Evolutionary conservation across 345 rosid genomes (phyloP).

Genomic region (Leavenworthia alabamica): DNA sequence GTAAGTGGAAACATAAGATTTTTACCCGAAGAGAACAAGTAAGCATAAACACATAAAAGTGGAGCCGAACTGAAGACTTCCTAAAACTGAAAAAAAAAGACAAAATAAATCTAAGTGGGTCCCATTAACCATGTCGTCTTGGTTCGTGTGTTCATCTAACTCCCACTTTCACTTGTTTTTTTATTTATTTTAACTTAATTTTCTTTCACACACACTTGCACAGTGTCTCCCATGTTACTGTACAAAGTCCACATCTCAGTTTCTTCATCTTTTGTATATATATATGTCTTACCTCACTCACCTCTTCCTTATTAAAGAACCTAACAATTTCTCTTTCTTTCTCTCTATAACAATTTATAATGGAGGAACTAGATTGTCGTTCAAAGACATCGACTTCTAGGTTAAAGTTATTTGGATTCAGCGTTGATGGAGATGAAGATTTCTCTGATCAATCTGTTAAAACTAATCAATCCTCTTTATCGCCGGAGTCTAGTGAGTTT

Average conservation of each 20-base stretch:
- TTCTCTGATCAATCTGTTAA: conserved; percentile 22
- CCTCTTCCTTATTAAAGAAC: conserved; percentile 20
- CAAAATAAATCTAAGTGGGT: conserved; percentile 33
- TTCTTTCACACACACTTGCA: conserved; percentile 23
- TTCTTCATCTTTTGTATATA: background rate
- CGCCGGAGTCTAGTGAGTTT: conserved; percentile 16
- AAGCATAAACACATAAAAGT: conserved; percentile 2
- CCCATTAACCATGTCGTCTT: conserved; percentile 37
- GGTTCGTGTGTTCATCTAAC: conserved; percentile 45
- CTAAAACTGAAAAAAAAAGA: background rate
- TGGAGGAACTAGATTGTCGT: conserved; percentile 50
- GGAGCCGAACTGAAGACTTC: conserved; percentile 18
- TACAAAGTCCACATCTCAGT: conserved; percentile 30
- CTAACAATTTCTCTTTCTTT: conserved; percentile 2
- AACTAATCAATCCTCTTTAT: conserved; percentile 1
- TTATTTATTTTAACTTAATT: background rate
- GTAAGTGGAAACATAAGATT: conserved; percentile 16
- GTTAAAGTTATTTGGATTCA: conserved; percentile 82
- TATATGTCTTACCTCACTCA: conserved; percentile 38
- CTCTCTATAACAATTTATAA: conserved; percentile 6
- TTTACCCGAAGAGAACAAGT: conserved; percentile 2
- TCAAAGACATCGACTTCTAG: conserved; percentile 42
- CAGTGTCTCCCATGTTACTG: conserved; percentile 37
- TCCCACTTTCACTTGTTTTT: conserved; percentile 29
- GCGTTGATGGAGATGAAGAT: conserved; percentile 60